phyloP scores from a whole-genome alignment of 2,329 filamentous ascomycete genomes.

The Colletotrichum salicis region DNA sequence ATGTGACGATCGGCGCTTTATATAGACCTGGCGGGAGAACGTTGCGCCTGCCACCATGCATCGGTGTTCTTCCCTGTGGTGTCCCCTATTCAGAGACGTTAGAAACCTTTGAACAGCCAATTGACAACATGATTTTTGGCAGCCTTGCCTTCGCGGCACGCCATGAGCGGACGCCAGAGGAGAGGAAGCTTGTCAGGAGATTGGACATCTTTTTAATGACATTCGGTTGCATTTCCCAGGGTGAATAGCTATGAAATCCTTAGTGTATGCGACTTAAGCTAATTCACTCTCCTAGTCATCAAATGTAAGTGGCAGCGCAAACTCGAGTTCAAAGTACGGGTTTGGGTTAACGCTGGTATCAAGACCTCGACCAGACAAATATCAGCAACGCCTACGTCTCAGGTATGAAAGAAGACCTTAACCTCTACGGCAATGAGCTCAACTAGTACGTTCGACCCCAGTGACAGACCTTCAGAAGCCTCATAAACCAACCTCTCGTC shows the following conservation, averaged over 20 bases:
- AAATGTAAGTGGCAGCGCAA: constrained; percentile 27
- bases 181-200: constrained; percentile 21
- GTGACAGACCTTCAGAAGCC: background rate
- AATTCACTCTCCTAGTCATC: constrained; percentile 30
- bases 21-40: background rate
- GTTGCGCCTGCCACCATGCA: background rate
- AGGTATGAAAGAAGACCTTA: constrained; percentile 59
- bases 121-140: constrained; percentile 19
- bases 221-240: constrained; percentile 37
- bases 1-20: background rate
- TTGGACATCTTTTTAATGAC: constrained; percentile 37
- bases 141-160: constrained; percentile 31
- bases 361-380: constrained; percentile 50
- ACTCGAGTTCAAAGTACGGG: too few species aligned
- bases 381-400: constrained; percentile 58
- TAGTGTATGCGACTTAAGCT: background rate
- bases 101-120: background rate
- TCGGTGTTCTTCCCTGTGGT: background rate
- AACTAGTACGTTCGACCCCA: constrained; percentile 17
- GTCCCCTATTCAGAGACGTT: background rate
- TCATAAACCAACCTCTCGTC: background rate
- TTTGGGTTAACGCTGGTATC: background rate
- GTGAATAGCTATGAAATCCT: background rate
- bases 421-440: constrained; percentile 56
- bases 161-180: constrained; percentile 32